Evolutionary conservation across 257 asterid species (phyloP).

Genomic region (Primulina huaijiensis): DNA sequence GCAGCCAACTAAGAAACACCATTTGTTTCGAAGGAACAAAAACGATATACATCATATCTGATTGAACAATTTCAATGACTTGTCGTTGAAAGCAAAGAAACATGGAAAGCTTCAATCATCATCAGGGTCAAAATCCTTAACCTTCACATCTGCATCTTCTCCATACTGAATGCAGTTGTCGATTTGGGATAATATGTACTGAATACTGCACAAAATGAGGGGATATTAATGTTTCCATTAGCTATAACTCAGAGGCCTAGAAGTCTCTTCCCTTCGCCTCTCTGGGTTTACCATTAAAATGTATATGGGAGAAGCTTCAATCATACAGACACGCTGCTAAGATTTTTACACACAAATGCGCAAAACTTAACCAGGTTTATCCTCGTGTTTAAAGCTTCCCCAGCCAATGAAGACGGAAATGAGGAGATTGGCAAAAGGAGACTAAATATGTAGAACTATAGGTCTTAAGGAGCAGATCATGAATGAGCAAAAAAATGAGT

Average conservation of each 20-base stretch:
- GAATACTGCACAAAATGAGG: conserved; percentile 49
- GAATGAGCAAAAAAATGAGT: background rate
- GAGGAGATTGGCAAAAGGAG: background rate
- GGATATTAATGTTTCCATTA: conserved; percentile 8
- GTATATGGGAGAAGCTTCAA: background rate
- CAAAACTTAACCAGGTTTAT: background rate
- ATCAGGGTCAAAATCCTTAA: conserved; percentile 74
- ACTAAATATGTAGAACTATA: background rate
- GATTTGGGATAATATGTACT: conserved; percentile 75
- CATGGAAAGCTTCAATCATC: conserved; percentile 36
- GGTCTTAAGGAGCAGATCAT: background rate
- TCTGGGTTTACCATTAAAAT: background rate
- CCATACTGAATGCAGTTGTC: conserved; percentile 83
- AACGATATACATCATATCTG: background rate
- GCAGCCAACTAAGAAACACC: background rate
- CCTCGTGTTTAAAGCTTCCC: background rate
- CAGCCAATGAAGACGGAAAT: background rate
- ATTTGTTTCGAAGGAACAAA: background rate
- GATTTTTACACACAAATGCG: background rate
- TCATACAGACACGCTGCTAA: too few relatives aligned
- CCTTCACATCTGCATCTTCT: conserved; percentile 90
- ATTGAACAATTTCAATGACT: background rate
- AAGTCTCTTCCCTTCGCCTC: background rate
- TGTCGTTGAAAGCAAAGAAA: background rate
- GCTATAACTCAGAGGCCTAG: background rate